Conservation (phyloP, 2,329 filamentous ascomycete species). For the Exophiala sp. region DNA sequence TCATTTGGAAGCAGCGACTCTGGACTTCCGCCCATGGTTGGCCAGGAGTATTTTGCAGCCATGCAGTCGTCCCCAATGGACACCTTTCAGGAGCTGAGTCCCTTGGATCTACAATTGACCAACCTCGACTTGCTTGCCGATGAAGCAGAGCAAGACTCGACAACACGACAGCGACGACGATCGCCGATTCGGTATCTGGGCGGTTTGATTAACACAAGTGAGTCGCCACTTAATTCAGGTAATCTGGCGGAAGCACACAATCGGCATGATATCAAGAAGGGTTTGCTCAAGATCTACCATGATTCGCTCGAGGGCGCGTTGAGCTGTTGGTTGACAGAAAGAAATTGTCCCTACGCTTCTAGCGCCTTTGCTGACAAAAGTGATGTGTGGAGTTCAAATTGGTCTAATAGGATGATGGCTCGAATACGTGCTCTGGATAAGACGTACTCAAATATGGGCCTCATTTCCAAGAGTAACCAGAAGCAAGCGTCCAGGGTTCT, state of each 20-base stretch:
- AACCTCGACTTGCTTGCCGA: neutral
- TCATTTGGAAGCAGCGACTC: neutral
- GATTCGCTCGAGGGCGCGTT: conserved; percentile 22
- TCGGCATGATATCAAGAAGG: conserved; percentile 36
- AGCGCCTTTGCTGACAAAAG: conserved; percentile 6
- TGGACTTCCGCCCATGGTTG: neutral
- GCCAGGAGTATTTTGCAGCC: neutral
- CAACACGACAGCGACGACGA: conserved; percentile 12
- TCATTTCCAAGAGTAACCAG: conserved; percentile 8
- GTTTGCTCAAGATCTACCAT: conserved; percentile 19
- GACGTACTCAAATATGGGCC: conserved; percentile 4
- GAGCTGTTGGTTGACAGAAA: conserved; percentile 22
- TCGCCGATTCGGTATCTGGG: neutral
- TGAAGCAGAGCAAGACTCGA: neutral
- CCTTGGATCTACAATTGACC: conserved; percentile 1
- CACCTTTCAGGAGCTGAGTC: neutral
- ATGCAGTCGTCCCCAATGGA: neutral
- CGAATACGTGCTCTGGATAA: conserved; percentile 18
- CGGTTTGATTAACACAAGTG: neutral
- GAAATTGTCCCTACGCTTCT: conserved; percentile 35
- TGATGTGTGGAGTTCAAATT: neutral
- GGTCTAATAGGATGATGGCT: conserved; percentile 19
- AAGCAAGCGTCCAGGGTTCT: conserved; percentile 12
- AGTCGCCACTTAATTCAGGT: conserved; percentile 18
- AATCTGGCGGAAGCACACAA: conserved; percentile 35